These are phyloP conservation scores for Rhizomucor miehei DNA, from an alignment of 371 early-diverging fungal species.

Conservation along the genomic window DNA sequence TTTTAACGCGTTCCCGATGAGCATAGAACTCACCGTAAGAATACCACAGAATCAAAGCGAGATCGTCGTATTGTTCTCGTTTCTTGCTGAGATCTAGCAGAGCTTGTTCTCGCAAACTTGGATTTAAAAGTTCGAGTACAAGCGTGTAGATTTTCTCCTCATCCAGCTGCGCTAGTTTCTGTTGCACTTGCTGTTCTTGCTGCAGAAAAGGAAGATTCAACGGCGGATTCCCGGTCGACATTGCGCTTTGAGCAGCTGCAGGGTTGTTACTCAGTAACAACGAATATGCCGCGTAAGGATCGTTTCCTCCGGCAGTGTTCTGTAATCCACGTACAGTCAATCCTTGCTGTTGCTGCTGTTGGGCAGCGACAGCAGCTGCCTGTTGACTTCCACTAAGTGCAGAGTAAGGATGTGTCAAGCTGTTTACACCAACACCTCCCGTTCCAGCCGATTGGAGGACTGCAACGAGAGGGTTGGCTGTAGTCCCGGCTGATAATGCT, in stretches of 20 bases:
- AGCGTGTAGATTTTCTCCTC: conserved; percentile 86
- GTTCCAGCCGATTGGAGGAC: conserved; percentile 25
- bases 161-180: conserved; percentile 52
- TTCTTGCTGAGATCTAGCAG: conserved; percentile 90
- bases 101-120: conserved; percentile 80
- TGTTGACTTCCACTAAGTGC: conserved; percentile 21
- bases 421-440: conserved; percentile 21
- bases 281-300: conserved; percentile 17
- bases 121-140: conserved; percentile 83
- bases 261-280: conserved; percentile 14
- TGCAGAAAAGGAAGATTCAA: conserved; percentile 24
- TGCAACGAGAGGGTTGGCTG: conserved; percentile 21
- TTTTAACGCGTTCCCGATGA: neutral
- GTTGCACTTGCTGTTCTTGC: conserved; percentile 34
- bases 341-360: conserved; percentile 18
- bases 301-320: conserved; percentile 7
- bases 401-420: conserved; percentile 38
- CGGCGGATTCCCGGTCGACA: conserved; percentile 7
- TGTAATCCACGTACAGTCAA: conserved; percentile 6
- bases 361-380: conserved; percentile 19
- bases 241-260: conserved; percentile 9
- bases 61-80: conserved; percentile 91
- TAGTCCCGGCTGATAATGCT: conserved; percentile 12
- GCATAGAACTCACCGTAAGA: conserved; percentile 73
- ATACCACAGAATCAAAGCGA: conserved; percentile 96